Evolutionary conservation across 768 basidiomycete species (phyloP).

Genomic region (Tylopilus sp.): DNA sequence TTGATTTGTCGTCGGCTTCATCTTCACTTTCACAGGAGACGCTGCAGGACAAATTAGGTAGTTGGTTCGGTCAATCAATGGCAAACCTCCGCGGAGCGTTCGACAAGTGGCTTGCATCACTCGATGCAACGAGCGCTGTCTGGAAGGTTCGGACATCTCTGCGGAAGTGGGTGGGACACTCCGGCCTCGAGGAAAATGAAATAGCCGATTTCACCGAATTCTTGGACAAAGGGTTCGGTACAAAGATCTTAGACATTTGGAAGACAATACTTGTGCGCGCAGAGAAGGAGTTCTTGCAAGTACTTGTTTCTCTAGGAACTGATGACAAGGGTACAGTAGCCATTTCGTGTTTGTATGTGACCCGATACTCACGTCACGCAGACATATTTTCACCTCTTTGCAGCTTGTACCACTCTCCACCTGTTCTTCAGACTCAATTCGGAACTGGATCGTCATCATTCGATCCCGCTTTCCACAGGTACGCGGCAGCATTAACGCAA

Average conservation of each 20-base stretch:
- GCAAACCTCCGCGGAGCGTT: conserved; percentile 43
- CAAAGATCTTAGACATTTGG: conserved; percentile 60
- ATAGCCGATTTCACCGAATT: conserved; percentile 37
- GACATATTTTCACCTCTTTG: conserved; percentile 46
- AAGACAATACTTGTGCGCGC: conserved; percentile 41
- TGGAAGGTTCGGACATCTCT: conserved; percentile 65
- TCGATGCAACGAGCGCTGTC: conserved; percentile 61
- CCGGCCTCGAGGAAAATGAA: conserved; percentile 49
- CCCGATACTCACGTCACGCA: conserved; percentile 26
- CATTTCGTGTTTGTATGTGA: background rate
- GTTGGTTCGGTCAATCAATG: conserved; percentile 63
- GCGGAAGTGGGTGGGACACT: conserved; percentile 43
- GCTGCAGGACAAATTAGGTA: conserved; percentile 45
- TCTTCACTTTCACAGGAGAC: conserved; percentile 44
- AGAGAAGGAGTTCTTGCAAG: conserved; percentile 43
- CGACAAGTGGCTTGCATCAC: conserved; percentile 53
- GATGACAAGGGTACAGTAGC: conserved; percentile 17
- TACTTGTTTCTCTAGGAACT: conserved; percentile 30
- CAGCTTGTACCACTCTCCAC: conserved; percentile 54
- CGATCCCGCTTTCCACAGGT: conserved; percentile 55
- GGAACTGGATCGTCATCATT: conserved; percentile 31
- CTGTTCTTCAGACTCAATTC: conserved; percentile 45
- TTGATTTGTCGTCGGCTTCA: conserved; percentile 63
- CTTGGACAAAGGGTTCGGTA: conserved; percentile 54
- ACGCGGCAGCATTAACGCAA: conserved; percentile 54